These are phyloP conservation scores for Xylariaceae sp. DNA, from an alignment of 2,329 filamentous ascomycete species.

Conservation along the genomic window DNA sequence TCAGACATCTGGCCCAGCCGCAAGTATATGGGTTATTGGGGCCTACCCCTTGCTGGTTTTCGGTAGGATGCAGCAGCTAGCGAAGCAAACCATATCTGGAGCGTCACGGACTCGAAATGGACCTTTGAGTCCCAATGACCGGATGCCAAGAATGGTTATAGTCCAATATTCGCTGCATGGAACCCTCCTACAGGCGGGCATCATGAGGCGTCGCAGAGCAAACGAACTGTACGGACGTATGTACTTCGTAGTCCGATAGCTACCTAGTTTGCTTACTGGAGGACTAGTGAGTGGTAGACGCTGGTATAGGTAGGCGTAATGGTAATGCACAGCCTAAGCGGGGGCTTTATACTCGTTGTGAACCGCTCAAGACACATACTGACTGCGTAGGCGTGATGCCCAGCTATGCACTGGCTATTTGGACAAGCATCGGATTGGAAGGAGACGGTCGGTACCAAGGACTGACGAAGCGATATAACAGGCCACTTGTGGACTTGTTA, in stretches of 20 bases:
- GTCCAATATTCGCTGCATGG: constrained; percentile 22
- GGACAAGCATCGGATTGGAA: constrained; percentile 6
- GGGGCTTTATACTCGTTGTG: constrained; percentile 1
- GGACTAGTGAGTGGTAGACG: constrained; percentile 10
- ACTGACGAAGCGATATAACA: background rate
- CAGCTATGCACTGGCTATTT: constrained; percentile 12
- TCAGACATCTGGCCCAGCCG: constrained; percentile 1
- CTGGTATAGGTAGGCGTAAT: constrained; percentile 4
- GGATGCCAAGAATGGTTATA: constrained; percentile 19
- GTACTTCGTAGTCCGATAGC: background rate
- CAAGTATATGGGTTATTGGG: constrained; percentile 4
- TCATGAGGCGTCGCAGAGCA: constrained; percentile 12
- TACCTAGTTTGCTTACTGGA: constrained; percentile 14
- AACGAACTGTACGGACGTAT: constrained; percentile 2
- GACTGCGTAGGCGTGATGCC: constrained; percentile 1
- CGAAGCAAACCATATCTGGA: constrained; percentile 14
- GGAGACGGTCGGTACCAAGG: constrained; percentile 1
- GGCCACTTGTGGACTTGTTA: constrained; percentile 1
- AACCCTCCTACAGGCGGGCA: constrained; percentile 12
- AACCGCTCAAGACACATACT: constrained; percentile 3
- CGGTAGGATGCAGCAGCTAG: constrained; percentile 17
- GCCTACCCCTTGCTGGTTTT: constrained; percentile 3
- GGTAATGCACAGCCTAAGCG: background rate
- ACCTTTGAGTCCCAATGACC: constrained; percentile 15
- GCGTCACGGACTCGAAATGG: constrained; percentile 9